Conservation (phyloP, 2,329 filamentous ascomycete species). For the Clonostachys byssicola region DNA sequence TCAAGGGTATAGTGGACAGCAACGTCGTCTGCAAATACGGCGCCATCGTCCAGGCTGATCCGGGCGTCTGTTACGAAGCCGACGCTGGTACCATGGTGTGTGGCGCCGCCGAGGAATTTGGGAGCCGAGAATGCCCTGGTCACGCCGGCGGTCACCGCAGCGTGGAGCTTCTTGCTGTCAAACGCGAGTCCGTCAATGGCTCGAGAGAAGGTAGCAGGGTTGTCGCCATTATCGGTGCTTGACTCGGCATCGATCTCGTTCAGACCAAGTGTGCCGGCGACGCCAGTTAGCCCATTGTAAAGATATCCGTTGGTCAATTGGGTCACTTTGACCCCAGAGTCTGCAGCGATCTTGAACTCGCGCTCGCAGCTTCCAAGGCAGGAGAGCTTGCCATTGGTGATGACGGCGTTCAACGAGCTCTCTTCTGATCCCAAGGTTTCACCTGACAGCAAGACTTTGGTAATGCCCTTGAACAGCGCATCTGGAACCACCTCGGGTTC, state of each 20-base stretch:
- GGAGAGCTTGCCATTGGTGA: conserved; percentile 46
- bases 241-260: conserved; percentile 58
- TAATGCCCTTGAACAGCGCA: conserved; percentile 53
- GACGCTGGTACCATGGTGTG: conserved; percentile 53
- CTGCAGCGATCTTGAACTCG: conserved; percentile 32
- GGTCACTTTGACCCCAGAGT: conserved; percentile 30
- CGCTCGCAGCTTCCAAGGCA: conserved; percentile 50
- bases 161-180: conserved; percentile 50
- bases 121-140: conserved; percentile 57
- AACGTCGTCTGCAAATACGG: conserved; percentile 49
- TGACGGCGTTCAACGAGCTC: conserved; percentile 39
- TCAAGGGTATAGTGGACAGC: conserved; percentile 57
- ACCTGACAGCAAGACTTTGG: conserved; percentile 43
- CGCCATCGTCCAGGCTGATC: conserved; percentile 38
- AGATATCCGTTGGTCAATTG: conserved; percentile 54
- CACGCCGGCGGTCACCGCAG: conserved; percentile 50
- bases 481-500: conserved; percentile 29
- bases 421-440: conserved; percentile 24
- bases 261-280: conserved; percentile 57
- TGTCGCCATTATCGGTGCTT: conserved; percentile 46
- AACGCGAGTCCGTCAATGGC: conserved; percentile 53
- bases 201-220: conserved; percentile 45
- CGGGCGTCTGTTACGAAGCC: conserved; percentile 50
- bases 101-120: conserved; percentile 29
- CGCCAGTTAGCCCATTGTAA: conserved; percentile 55